Percentiles rank a stretch among this genome's conserved stretches.
These are phyloP conservation scores for Microbotryum silenes-acaulis DNA, from an alignment of 1,284 basidiomycete genomes.

Conservation along the genomic window DNA sequence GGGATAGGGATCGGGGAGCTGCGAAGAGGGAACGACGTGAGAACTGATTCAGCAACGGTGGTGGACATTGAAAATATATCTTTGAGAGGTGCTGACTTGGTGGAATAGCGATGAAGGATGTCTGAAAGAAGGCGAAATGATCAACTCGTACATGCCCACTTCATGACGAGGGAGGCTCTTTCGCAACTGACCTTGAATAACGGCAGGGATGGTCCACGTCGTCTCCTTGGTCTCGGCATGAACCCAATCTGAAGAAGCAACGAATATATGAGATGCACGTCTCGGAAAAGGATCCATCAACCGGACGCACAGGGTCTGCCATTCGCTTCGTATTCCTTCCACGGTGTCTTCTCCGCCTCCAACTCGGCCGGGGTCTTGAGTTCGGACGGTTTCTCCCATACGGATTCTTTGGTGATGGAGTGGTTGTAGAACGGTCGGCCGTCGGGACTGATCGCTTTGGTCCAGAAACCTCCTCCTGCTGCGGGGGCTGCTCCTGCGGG, in stretches of 20 bases:
- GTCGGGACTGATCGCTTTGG: constrained; percentile 72
- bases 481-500: no score
- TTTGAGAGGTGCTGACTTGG: no score
- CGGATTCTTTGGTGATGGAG: constrained; percentile 38
- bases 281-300: no score
- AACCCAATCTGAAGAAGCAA: constrained; percentile 30
- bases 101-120: no score
- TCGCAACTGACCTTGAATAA: constrained; percentile 59
- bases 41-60: not conserved
- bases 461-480: constrained; percentile 50
- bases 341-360: constrained; percentile 32
- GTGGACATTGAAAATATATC: no score
- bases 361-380: constrained; percentile 36
- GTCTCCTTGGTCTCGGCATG: constrained; percentile 60
- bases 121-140: no score
- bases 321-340: constrained; percentile 35
- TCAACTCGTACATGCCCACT: no score
- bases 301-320: constrained; percentile 9
- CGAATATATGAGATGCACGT: no score
- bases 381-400: constrained; percentile 37
- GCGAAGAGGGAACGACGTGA: constrained; percentile 7
- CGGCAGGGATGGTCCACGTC: constrained; percentile 94
- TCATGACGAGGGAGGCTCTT: no score
- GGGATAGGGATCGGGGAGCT: constrained; percentile 8
- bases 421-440: constrained; percentile 76